Conservation (phyloP, 768 basidiomycete genomes). For the Tulasnella sp. region DNA sequence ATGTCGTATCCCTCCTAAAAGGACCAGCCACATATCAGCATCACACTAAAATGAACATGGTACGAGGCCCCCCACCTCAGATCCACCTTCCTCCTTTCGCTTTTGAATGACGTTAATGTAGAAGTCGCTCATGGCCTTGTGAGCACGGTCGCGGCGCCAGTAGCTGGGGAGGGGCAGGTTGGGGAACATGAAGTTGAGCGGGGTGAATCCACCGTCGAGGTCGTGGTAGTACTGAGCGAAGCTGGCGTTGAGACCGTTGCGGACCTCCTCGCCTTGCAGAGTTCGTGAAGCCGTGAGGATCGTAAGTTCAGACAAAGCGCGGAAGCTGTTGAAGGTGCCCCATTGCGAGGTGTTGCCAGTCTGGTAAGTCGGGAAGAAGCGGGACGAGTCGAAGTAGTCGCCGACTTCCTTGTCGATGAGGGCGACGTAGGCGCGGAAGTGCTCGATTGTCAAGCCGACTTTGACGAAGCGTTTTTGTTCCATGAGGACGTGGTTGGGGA, state of each 20-base stretch:
- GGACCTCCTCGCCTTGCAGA: constrained; percentile 88
- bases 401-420: constrained; percentile 76
- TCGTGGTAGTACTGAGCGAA: constrained; percentile 84
- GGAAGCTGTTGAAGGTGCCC: constrained; percentile 70
- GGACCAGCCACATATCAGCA: constrained; percentile 16
- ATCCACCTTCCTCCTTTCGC: constrained; percentile 49
- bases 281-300: constrained; percentile 93
- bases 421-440: constrained; percentile 76
- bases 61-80: constrained; percentile 35
- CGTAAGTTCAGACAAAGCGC: constrained; percentile 78
- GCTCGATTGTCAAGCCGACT: constrained; percentile 87
- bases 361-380: constrained; percentile 59
- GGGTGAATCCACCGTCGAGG: constrained; percentile 94
- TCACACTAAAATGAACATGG: not conserved
- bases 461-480: constrained; percentile 99
- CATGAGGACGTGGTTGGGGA: constrained; percentile 95
- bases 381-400: constrained; percentile 54
- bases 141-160: constrained; percentile 80
- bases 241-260: constrained; percentile 63
- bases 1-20: constrained; percentile 75
- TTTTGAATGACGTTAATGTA: constrained; percentile 82
- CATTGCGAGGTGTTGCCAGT: constrained; percentile 66
- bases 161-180: constrained; percentile 89
- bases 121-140: constrained; percentile 89
- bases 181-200: constrained; percentile 92